Evolutionary conservation across 2,329 filamentous ascomycete species (phyloP).

Genomic region (Beauveria asiatica): DNA sequence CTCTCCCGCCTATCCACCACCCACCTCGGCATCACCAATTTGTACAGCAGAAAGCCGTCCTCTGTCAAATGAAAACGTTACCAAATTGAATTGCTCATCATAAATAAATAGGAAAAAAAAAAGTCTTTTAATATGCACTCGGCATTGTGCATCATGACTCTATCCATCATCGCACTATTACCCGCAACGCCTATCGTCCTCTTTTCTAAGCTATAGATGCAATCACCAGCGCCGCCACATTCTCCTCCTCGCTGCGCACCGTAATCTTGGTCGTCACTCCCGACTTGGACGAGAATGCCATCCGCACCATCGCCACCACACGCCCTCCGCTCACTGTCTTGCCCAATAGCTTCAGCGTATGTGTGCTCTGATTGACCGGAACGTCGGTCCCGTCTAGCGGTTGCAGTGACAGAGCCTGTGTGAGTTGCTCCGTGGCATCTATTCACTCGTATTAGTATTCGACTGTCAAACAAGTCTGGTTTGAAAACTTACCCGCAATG

Average conservation of each 20-base stretch:
- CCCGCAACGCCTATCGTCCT: slow-evolving; percentile 25
- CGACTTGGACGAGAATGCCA: slow-evolving; percentile 88
- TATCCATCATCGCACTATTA: slow-evolving; percentile 26
- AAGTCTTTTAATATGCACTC: background rate
- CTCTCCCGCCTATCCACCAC: too few species aligned
- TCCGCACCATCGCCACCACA: slow-evolving; percentile 78
- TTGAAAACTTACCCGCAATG: slow-evolving; percentile 64
- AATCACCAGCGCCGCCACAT: slow-evolving; percentile 75
- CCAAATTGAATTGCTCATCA: too few species aligned
- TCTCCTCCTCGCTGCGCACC: slow-evolving; percentile 85
- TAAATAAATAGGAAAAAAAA: background rate
- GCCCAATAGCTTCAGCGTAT: slow-evolving; percentile 90
- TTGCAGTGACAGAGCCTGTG: slow-evolving; percentile 80
- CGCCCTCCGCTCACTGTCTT: slow-evolving; percentile 88
- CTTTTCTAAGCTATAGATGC: slow-evolving; percentile 65
- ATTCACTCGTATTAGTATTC: slow-evolving; percentile 19
- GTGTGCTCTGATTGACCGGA: slow-evolving; percentile 77
- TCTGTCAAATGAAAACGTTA: too few species aligned
- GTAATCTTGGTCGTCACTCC: slow-evolving; percentile 95
- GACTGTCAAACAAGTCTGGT: background rate
- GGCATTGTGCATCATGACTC: slow-evolving; percentile 11
- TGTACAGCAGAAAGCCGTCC: too few species aligned
- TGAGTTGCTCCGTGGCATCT: slow-evolving; percentile 90
- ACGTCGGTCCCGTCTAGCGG: slow-evolving; percentile 92
- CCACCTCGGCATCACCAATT: background rate